These are phyloP conservation scores for Aspergillus affinis DNA, from an alignment of 495 filamentous ascomycete genomes.

Conservation along the genomic window DNA sequence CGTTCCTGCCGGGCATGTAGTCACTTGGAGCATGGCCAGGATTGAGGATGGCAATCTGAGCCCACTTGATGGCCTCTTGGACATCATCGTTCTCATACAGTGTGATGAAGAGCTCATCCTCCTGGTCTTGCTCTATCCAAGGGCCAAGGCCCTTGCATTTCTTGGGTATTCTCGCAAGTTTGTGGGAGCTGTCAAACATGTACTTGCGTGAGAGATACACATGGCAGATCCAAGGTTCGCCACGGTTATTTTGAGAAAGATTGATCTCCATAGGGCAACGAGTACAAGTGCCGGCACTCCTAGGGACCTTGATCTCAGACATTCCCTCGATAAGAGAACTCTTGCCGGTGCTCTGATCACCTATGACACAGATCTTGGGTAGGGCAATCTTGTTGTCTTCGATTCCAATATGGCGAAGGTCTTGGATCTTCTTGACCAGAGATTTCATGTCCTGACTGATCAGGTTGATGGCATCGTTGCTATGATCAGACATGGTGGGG, in stretches of 20 bases:
- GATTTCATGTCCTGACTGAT: constrained; percentile 40
- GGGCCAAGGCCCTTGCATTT: constrained; percentile 40
- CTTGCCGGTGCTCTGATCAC: constrained; percentile 81
- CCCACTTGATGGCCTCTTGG: constrained; percentile 59
- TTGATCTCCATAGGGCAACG: constrained; percentile 77
- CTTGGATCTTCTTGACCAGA: constrained; percentile 48
- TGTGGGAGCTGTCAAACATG: constrained; percentile 37
- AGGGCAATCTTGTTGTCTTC: constrained; percentile 59
- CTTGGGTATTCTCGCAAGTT: constrained; percentile 20
- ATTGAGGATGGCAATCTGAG: constrained; percentile 72
- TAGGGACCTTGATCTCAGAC: constrained; percentile 72
- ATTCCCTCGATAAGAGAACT: constrained; percentile 78
- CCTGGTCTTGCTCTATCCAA: constrained; percentile 39
- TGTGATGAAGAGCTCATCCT: constrained; percentile 41
- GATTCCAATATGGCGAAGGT: constrained; percentile 47
- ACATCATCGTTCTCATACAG: constrained; percentile 49
- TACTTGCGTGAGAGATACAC: constrained; percentile 63
- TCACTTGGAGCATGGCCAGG: constrained; percentile 43
- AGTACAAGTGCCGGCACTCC: constrained; percentile 69
- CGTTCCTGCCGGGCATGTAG: constrained; percentile 50
- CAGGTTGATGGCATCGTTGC: constrained; percentile 25
- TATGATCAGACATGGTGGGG: constrained; percentile 1
- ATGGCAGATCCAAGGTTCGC: constrained; percentile 57
- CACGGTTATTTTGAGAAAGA: constrained; percentile 50
- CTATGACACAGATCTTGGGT: constrained; percentile 75